Evolutionary conservation across 345 rosid species (phyloP).

Genomic region (Syzygium aromaticum): DNA sequence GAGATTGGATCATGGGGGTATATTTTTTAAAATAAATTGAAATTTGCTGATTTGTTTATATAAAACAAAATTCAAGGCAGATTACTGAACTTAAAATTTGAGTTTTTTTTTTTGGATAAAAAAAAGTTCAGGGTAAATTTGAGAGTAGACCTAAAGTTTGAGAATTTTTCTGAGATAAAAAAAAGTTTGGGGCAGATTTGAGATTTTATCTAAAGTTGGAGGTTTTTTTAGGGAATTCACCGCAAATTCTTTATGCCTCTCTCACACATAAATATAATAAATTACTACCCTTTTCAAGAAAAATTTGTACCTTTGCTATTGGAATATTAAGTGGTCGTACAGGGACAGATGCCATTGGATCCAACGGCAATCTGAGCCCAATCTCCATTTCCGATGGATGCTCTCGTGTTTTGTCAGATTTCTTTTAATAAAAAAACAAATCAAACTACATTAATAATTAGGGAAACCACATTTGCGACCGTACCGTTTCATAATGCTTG

Average conservation of each 20-base stretch:
- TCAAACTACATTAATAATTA: not conserved
- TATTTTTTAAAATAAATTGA: too few relatives aligned
- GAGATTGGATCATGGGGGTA: too few relatives aligned
- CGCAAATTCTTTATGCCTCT: not conserved
- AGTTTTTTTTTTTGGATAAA: too few relatives aligned
- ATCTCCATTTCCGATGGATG: constrained; percentile 1
- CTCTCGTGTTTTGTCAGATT: constrained; percentile 1
- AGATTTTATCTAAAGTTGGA: too few relatives aligned
- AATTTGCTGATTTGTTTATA: too few relatives aligned
- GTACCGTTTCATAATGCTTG: not conserved
- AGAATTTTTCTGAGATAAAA: too few relatives aligned
- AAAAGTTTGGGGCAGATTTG: too few relatives aligned
- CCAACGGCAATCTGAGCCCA: constrained; percentile 1
- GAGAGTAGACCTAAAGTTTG: too few relatives aligned
- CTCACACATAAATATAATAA: not conserved
- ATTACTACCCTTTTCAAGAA: not conserved
- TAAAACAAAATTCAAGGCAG: too few relatives aligned
- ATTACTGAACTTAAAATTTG: too few relatives aligned
- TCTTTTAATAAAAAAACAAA: not conserved
- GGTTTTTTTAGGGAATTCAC: too few relatives aligned
- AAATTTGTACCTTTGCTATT: not conserved
- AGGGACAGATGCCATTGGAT: constrained; percentile 7
- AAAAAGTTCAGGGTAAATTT: too few relatives aligned
- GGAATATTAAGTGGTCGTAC: not conserved
- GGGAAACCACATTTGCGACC: not conserved